These are phyloP conservation scores for Phytopythium delawarense DNA, from an alignment of 352 stramenopile species.

Conservation along the genomic window DNA sequence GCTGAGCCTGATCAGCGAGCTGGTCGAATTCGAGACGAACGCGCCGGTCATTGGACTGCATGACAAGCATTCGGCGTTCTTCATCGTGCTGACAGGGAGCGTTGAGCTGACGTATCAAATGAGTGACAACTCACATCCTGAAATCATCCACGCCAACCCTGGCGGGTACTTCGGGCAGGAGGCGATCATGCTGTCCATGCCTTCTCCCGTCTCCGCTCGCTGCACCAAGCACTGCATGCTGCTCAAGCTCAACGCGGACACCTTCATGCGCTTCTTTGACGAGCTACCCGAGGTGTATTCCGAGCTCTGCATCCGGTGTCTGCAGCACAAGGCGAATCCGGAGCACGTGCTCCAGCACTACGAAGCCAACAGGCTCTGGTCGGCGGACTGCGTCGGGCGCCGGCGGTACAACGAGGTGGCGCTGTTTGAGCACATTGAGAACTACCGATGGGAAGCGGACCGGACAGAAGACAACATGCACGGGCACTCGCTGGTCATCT, in stretches of 20 bases:
- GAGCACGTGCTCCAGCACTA: slow-evolving; percentile 76
- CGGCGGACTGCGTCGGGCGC: slow-evolving; percentile 44
- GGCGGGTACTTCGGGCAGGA: slow-evolving; percentile 69
- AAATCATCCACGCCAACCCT: slow-evolving; percentile 32
- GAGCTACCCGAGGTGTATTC: slow-evolving; percentile 49
- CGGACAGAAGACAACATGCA: slow-evolving; percentile 44
- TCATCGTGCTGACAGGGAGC: slow-evolving; percentile 37
- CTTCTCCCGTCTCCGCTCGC: slow-evolving; percentile 29
- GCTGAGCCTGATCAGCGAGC: slow-evolving; percentile 46
- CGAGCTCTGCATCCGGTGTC: slow-evolving; percentile 67
- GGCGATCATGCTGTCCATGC: slow-evolving; percentile 44
- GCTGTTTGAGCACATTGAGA: slow-evolving; percentile 64
- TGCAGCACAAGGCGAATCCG: slow-evolving; percentile 34
- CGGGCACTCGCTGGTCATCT: slow-evolving; percentile 52
- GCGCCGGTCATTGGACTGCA: slow-evolving; percentile 25
- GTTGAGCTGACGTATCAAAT: slow-evolving; percentile 32
- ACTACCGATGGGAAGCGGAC: slow-evolving; percentile 58
- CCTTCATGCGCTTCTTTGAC: slow-evolving; percentile 53
- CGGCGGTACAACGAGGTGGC: slow-evolving; percentile 40
- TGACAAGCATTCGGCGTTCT: slow-evolving; percentile 32
- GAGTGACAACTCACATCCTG: slow-evolving; percentile 2
- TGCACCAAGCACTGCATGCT: slow-evolving; percentile 41
- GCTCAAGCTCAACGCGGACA: slow-evolving; percentile 33
- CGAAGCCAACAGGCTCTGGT: slow-evolving; percentile 52
- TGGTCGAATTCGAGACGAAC: slow-evolving; percentile 30